phyloP scores from a whole-genome alignment of 176 grass and related monocot species.

The Panicum miliaceum region DNA sequence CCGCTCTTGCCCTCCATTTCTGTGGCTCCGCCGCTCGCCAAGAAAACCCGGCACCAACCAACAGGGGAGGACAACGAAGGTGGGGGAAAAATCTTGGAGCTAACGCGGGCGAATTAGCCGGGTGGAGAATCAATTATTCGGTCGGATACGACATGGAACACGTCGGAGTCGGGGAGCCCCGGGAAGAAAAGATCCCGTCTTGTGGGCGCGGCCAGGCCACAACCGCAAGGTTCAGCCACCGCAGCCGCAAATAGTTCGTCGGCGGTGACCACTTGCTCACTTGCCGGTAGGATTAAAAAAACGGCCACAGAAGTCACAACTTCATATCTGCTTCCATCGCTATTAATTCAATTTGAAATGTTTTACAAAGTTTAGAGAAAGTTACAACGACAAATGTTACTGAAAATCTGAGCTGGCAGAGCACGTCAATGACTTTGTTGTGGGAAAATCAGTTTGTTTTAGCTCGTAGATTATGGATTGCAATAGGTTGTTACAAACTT shows the following conservation, averaged over 20 bases:
- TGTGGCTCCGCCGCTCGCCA: constrained; percentile 50
- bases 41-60: constrained; percentile 26
- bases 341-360: too few species aligned
- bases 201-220: not conserved
- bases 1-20: constrained; percentile 40
- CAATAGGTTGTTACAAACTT: too few species aligned
- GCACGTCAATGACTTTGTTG: not conserved
- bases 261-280: not conserved
- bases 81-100: constrained; percentile 10
- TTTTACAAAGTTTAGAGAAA: too few species aligned
- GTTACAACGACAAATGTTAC: too few species aligned
- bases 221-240: not conserved
- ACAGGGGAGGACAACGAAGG: not conserved
- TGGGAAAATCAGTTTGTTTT: not conserved
- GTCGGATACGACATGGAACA: not conserved
- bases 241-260: constrained; percentile 5
- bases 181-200: constrained; percentile 25
- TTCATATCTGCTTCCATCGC: not conserved
- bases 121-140: constrained; percentile 21
- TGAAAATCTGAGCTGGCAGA: not conserved
- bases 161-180: not conserved
- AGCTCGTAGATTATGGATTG: too few species aligned
- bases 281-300: not conserved
- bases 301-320: too few species aligned
- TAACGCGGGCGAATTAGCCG: constrained; percentile 36